A percentile compares a stretch with the other conserved stretches of the same genome.
phyloP scores from a whole-genome alignment of 2,329 filamentous ascomycete genomes.

The Cladosporium oxysporum region DNA sequence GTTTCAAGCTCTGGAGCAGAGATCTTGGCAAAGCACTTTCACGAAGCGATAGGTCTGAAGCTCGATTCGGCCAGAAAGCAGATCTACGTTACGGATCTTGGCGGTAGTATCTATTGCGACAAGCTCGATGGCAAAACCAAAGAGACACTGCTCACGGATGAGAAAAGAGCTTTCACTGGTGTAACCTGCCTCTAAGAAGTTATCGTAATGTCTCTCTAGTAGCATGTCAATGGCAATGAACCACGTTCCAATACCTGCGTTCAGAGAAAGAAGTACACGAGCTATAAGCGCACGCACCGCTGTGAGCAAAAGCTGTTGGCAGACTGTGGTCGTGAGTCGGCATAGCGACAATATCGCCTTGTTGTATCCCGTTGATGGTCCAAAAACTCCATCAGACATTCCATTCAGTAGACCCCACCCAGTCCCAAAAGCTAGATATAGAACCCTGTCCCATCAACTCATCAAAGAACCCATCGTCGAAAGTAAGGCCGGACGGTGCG shows the following conservation, averaged over 20 bases:
- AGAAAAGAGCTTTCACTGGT: conserved; percentile 14
- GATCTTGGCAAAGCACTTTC: conserved; percentile 39
- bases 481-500: not conserved
- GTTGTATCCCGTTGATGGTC: too few species aligned
- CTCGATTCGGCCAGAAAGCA: conserved; percentile 31
- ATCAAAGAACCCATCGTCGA: conserved; percentile 1
- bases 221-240: not conserved
- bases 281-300: too few species aligned
- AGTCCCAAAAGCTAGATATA: conserved; percentile 11
- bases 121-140: not conserved
- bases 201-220: not conserved
- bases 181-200: not conserved
- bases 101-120: conserved; percentile 41
- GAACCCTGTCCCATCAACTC: conserved; percentile 8
- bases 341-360: too few species aligned
- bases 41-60: conserved; percentile 52
- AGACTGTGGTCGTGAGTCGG: too few species aligned
- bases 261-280: not conserved
- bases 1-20: not conserved
- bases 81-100: conserved; percentile 46
- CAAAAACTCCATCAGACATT: not conserved
- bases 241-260: not conserved
- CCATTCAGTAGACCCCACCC: conserved; percentile 11
- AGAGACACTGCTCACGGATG: not conserved
- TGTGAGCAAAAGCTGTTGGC: too few species aligned